Base-by-base conservation (phyloP, 1,284 basidiomycete species). In the Peniophora sp. region DNA sequence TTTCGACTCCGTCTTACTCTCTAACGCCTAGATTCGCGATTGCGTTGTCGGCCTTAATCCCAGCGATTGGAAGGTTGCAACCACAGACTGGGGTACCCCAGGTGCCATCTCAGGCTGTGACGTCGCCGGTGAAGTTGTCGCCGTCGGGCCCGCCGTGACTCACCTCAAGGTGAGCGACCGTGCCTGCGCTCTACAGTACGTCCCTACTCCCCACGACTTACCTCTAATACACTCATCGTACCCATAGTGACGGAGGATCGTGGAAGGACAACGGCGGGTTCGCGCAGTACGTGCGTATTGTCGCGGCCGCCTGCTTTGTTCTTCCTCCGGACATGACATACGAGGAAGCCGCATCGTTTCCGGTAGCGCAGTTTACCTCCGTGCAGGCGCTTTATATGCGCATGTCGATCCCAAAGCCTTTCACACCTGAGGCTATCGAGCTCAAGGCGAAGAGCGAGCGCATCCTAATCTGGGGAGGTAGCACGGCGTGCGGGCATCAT, bases 401-500 rank as follows among this genome's bases (percentile, higher is more conserved):
- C n/a, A 54, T 53, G 17, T 23, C 47, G n/a, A 42, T 59, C 3
- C 53, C 57, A 2, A 18, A 47, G 43, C 36, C 56, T 50, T 12
- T 51, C 52, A 11, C 35, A 36, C 8, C 55, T 51, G 39, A 49
- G 23, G 34, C 11, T 3, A 47, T 35, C 3, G 24, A 23, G 20
- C 15, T 41, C 37, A 41, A 41, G 37, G 27, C 5, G 27, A 32
- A 32, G 27, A 12, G 27, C 5, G 46, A 44, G 23, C 50, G 48
- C 18, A 45, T 62, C 34, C 54, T 74, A 36, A 60, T 74, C 24
- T 70, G 69, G 57, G 70, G 65, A 22, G 72, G 69, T 12, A 61
- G 70, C 12, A 66, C 67, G 14, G 61, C 65, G 14, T 69, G 72
- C 22, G 73, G 73, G 2, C 58, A 68, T n/a, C 69, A 64, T 54